Base-by-base conservation (phyloP, 2,329 filamentous ascomycete genomes). In the Dendryphion nanum region DNA sequence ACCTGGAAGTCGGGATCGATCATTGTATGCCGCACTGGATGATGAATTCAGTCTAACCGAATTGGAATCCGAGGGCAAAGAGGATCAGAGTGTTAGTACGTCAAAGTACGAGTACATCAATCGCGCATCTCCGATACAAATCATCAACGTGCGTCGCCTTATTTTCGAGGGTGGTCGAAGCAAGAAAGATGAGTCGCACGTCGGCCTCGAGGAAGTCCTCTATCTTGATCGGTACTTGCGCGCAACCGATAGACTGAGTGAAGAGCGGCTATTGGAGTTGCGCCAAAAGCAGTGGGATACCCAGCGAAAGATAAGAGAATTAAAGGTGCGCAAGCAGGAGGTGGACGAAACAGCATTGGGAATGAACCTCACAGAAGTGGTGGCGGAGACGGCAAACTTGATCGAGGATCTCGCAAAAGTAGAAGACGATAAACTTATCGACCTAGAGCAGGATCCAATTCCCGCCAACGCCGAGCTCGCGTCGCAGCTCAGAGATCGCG, bases 101-200 rank as follows among this genome's bases (percentile, higher is more conserved):
- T 18, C 44, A 12, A 60, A 64, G 35, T 66, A 54, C 33, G 60
- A 61, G 18, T 62, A 55, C 21, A 57, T 68, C 45, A 79, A 79
- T 45, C 75, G 76, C n/a, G 71, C 90, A 8, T 89, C 93, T 1
- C 89, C 90, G 0, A 79, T 98, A 20, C 72, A 97, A 14, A 90
- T 96, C 55, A 82, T 98, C 30, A 86, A 89, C 48, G 87, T 98
- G 20, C 89, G 95, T 59, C 82, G 93, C 4, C 83, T 86, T 4
- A 82, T 85, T 42, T 88, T 82, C 35, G 83, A 88, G 47, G 76
- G 77, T 5, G 76, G 46, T 18, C 47, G 48, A 30, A 74, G 70
- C 38, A 76, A 76, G 39, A 70, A 71, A 16, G 57, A 64, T 21
- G 53, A 56, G n/a, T 75, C 79, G 2, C 81, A 86, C 8, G 78